phyloP scores from a whole-genome alignment of 306 rosid species.

The Lithocarpus polystachyus region DNA sequence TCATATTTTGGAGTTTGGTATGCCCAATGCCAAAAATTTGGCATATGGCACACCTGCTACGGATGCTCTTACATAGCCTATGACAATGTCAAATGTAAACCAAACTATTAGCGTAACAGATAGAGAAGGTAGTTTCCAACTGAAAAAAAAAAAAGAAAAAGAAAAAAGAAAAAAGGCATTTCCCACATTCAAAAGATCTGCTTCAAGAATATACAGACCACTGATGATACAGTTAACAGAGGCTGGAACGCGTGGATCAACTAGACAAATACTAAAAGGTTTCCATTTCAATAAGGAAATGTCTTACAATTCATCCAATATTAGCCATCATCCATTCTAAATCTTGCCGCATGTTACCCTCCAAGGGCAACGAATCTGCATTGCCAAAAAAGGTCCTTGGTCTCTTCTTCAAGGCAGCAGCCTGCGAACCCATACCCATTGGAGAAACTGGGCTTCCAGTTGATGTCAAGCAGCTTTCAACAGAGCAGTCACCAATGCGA shows the following conservation, averaged over 20 bases:
- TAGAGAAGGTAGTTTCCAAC: not conserved
- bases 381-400: constrained; percentile 36
- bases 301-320: constrained; percentile 35
- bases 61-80: not conserved
- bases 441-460: constrained; percentile 44
- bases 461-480: constrained; percentile 45
- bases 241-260: constrained; percentile 4
- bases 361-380: constrained; percentile 43
- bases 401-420: constrained; percentile 45
- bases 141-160: not conserved
- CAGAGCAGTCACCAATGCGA: constrained; percentile 40
- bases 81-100: not conserved
- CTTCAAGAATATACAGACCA: constrained; percentile 29
- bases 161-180: constrained; percentile 11
- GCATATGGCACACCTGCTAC: too few relatives aligned
- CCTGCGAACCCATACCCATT: constrained; percentile 28
- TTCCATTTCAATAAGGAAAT: constrained; percentile 2
- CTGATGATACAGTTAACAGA: constrained; percentile 5
- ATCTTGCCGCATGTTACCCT: constrained; percentile 39
- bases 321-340: constrained; percentile 54
- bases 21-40: too few relatives aligned
- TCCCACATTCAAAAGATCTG: constrained; percentile 19
- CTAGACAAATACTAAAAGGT: constrained; percentile 11
- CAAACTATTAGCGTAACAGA: not conserved
- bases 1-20: too few relatives aligned